A percentile compares a stretch with the other conserved stretches of the same genome.
Evolutionary conservation across 2,329 filamentous ascomycete species (phyloP).

Genomic region (Aspergillus spinulosporus): DNA sequence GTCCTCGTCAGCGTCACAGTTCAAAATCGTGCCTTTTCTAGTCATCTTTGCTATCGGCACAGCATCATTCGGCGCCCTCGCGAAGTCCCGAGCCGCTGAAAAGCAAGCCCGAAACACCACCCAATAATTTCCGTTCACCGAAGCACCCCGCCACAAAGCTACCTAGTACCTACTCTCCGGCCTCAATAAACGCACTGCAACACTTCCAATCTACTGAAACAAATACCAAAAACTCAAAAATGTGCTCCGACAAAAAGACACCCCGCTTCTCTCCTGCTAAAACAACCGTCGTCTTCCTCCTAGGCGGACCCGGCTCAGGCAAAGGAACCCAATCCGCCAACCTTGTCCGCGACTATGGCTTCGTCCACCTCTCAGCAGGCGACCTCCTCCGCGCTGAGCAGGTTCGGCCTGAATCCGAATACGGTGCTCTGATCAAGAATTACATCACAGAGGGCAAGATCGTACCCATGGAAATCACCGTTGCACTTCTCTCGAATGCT

Average conservation of each 20-base stretch:
- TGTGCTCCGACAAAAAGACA: conserved; percentile 33
- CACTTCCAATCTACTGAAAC: no score
- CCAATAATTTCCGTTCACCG: no score
- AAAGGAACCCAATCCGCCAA: conserved; percentile 95
- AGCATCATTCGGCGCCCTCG: conserved; percentile 53
- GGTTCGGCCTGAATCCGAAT: conserved; percentile 78
- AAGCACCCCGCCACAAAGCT: no score
- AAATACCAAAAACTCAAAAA: conserved; percentile 14
- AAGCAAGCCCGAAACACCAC: conserved; percentile 41
- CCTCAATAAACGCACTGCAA: no score
- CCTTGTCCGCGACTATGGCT: conserved; percentile 82
- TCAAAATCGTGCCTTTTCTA: conserved; percentile 46
- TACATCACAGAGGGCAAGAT: conserved; percentile 95
- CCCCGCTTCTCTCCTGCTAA: conserved; percentile 76
- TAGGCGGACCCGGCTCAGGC: conserved; percentile 91
- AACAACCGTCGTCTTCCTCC: conserved; percentile 93
- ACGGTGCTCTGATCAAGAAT: conserved; percentile 86
- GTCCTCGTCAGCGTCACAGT: conserved; percentile 12
- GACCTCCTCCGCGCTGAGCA: conserved; percentile 94
- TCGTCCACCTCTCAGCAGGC: conserved; percentile 89
- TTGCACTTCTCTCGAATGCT: conserved; percentile 88
- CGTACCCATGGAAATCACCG: conserved; percentile 98
- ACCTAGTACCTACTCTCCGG: no score
- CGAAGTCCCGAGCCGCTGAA: conserved; percentile 49
- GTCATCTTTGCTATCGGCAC: conserved; percentile 50